Conservation (phyloP, 805 yeast species). For the Spathaspora hagerdaliae region DNA sequence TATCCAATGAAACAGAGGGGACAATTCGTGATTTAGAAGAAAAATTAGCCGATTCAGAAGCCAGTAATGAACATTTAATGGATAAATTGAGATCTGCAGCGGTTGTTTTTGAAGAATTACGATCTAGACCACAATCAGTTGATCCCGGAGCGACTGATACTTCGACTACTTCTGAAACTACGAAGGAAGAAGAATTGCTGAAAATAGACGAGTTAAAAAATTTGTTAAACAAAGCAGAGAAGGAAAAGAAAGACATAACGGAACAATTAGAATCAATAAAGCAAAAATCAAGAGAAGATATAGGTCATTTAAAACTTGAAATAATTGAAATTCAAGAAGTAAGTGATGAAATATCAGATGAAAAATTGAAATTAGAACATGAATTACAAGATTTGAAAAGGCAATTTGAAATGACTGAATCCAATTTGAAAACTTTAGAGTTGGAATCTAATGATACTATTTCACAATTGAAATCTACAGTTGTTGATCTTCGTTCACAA, state of each 20-base stretch:
- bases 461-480: neutral
- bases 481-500: neutral
- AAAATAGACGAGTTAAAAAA: constrained; percentile 3
- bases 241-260: constrained; percentile 1
- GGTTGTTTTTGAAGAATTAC: constrained; percentile 27
- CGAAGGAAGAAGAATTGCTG: neutral
- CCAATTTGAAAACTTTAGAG: constrained; percentile 1
- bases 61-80: constrained; percentile 32
- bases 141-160: neutral
- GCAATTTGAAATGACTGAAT: neutral
- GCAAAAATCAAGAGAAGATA: constrained; percentile 1
- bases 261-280: constrained; percentile 1
- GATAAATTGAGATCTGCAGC: constrained; percentile 41
- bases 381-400: constrained; percentile 20
- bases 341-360: neutral
- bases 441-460: neutral
- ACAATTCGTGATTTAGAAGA: constrained; percentile 17
- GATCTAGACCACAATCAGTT: neutral
- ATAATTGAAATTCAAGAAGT: neutral
- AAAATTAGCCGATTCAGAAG: constrained; percentile 25
- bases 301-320: constrained; percentile 1
- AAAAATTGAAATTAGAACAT: constrained; percentile 28
- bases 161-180: neutral
- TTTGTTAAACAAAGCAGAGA: constrained; percentile 3
- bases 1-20: constrained; percentile 13